Conservation (phyloP, 2,329 filamentous ascomycete genomes). For the Colletotrichum simmondsii region DNA sequence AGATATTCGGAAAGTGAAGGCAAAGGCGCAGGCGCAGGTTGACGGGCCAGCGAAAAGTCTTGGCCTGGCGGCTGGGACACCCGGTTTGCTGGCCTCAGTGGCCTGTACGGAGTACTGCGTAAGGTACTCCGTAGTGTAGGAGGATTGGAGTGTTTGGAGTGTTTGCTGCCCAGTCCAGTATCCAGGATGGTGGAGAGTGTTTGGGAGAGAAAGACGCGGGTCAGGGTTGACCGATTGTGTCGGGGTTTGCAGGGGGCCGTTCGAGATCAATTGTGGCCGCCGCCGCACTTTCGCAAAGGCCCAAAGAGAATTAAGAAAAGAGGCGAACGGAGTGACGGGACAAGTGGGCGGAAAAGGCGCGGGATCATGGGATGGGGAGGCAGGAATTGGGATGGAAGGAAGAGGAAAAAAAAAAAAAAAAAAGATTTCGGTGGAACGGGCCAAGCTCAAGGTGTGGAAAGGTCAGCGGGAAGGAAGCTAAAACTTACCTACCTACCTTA, state of each 20-base stretch:
- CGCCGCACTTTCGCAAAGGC: background rate
- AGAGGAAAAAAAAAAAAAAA: background rate
- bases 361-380: background rate
- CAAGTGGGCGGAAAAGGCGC: constrained; percentile 2
- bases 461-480: background rate
- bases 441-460: background rate
- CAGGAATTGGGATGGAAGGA: background rate
- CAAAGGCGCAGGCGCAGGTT: constrained; percentile 12
- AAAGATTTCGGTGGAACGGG: background rate
- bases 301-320: background rate
- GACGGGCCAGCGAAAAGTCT: constrained; percentile 17
- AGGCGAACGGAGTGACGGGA: background rate
- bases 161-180: constrained; percentile 29
- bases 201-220: background rate
- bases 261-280: constrained; percentile 17
- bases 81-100: constrained; percentile 13
- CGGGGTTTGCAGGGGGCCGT: constrained; percentile 18
- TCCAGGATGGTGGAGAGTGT: constrained; percentile 23
- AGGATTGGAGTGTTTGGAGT: background rate
- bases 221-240: constrained; percentile 18
- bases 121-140: too few species aligned
- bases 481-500: background rate
- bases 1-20: background rate
- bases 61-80: background rate
- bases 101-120: too few species aligned